Conservation (phyloP, 495 filamentous ascomycete genomes). For the Talaromyces wortmannii region DNA sequence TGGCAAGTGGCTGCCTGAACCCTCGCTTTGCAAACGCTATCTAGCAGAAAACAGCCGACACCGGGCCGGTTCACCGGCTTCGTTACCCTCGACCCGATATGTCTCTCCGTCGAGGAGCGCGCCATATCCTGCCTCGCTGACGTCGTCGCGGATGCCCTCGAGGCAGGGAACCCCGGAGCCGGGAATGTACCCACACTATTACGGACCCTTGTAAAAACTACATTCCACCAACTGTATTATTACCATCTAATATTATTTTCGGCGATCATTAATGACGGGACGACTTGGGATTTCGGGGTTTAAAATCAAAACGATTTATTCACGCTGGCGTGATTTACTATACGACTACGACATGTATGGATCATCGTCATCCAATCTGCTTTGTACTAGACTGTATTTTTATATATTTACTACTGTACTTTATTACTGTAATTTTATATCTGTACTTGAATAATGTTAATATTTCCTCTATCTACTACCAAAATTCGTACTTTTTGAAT, state of each 20-base stretch:
- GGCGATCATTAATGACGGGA: not conserved
- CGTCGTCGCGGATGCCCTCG: not conserved
- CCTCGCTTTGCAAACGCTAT: not conserved
- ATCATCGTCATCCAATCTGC: too few relatives aligned
- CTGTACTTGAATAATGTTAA: too few relatives aligned
- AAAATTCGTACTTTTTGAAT: too few relatives aligned
- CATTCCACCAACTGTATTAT: too few relatives aligned
- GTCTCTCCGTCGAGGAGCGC: not conserved
- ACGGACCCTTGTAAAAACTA: too few relatives aligned
- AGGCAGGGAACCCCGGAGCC: not conserved
- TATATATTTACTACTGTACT: not conserved
- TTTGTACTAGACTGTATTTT: not conserved
- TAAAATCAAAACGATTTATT: not conserved
- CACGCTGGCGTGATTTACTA: not conserved
- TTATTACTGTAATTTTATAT: too few relatives aligned
- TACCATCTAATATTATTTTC: too few relatives aligned
- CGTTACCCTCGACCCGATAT: not conserved
- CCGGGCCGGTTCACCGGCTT: not conserved
- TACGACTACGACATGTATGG: too few relatives aligned
- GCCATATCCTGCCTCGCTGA: not conserved
- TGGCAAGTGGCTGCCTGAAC: not conserved
- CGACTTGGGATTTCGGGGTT: not conserved
- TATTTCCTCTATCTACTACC: too few relatives aligned
- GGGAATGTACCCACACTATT: not conserved
- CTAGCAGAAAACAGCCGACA: not conserved